Base-by-base conservation (phyloP, 1,139 yeast species). In the Wickerhamomyces sp. region DNA sequence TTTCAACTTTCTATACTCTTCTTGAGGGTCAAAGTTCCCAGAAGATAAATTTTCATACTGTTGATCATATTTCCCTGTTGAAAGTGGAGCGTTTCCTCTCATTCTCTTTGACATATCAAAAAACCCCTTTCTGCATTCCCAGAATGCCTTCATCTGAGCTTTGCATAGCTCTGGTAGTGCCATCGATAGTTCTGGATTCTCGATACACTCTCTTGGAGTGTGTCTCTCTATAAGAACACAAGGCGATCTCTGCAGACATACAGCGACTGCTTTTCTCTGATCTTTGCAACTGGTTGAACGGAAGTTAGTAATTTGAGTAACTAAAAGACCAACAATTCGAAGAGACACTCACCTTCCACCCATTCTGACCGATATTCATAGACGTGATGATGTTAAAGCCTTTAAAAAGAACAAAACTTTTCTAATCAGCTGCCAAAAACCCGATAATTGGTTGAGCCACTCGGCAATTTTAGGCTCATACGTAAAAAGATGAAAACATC, bases 171-270 rank as follows among this genome's bases (percentile, higher is more conserved):
- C 96, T 0, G 99, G 99, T 34, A 93, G 70, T 41, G 86, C 84
- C 47, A 75, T 74, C 46, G 82, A 73, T 41, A 93, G 73, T 52
- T 84, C 84, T 1, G 96, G 95, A 53, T 90, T 75, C 39, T 86
- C 84, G 27, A 91, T 67, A 62, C 99, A 93, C 50, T 89, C 84
- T 54, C 87, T 84, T 6, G 99, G 99, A 3, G 90, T 87, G 65
- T 93, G 77, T 53, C 99, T 73, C 53, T 93, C 88, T 36, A 93
- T 77, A 70, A 93, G 76, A 46, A 93, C 99, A 66, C 99, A 93
- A 14, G 98, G 98, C 6, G 98, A 90, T 63, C 97, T 75, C 64
- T 93, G 99, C 42, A 93, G 74, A 62, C 99, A 93, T 27, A 93
- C 84, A 8, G 98, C 98, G 51, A 93, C 89, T 14, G 95, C 96